Base-by-base conservation (phyloP, 495 filamentous ascomycete genomes). In the Mytilinidion resinicola region DNA sequence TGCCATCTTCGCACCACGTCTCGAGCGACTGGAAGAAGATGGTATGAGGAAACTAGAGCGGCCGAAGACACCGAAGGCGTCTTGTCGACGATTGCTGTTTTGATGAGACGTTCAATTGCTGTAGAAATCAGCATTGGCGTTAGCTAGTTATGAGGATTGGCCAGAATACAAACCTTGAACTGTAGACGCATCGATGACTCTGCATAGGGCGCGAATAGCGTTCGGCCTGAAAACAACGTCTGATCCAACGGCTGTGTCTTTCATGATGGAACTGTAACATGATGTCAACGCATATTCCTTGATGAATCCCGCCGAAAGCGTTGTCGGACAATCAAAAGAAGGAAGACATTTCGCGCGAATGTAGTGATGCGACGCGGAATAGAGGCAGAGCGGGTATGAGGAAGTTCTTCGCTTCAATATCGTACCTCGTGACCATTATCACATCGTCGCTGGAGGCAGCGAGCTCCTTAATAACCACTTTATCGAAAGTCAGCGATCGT, bases 71-170 rank as follows among this genome's bases (percentile, higher is more conserved):
- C 95, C 14, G 93, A 96, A 33, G 95, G 93, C 60, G 89, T 96
- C 79, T 96, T 97, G 80, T 99, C 93, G 68, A 97, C 95, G 70
- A 99, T 97, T 50, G 93, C 95, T 25, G 93, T 99, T 77, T 99
- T 99, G 78, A 99, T 93, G 46, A 95, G 85, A 72, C 93, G 88
- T 72, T 99, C 93, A 66, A 99, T 97, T 53, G 90, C 91, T 80
- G 96, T 92, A 12, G 96, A 30, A 30, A 6, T 30, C 25, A 30
- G 25, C 25, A 3, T 30, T 30, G 25, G 25, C 25, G 25, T 6
- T 6, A 30, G 25, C 93, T 30, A 6, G 25, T 30, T 6, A 30
- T 30, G 25, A 30, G 25, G 25, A 30, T 3, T 6, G 3, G 3
- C 25, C 25, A 30, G 25, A 30, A 6, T 30, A 30, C 25, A 6